Evolutionary conservation across 1,284 basidiomycete species (phyloP).

Genomic region (Mycena citricolor): DNA sequence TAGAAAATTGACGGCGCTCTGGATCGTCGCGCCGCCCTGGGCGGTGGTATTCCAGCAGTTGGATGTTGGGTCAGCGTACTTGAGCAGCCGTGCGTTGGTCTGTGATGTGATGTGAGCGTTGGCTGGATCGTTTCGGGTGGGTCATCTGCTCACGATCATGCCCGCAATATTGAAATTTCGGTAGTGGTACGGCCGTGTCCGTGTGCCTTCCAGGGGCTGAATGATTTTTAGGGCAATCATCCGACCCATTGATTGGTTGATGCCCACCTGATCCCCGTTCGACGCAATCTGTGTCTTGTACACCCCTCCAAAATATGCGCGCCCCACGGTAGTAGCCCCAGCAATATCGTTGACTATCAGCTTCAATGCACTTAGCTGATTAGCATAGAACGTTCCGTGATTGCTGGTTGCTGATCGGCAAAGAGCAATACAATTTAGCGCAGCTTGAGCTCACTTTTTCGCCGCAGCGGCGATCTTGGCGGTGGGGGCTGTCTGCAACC

Average conservation of each 20-base stretch:
- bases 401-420: conserved; percentile 43
- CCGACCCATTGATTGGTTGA: not conserved
- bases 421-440: not conserved
- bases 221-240: conserved; percentile 1
- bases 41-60: conserved; percentile 50
- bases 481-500: conserved; percentile 54
- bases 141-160: conserved; percentile 51
- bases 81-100: conserved; percentile 57
- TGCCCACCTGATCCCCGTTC: conserved; percentile 49
- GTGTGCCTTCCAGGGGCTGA: conserved; percentile 53
- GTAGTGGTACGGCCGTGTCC: conserved; percentile 66
- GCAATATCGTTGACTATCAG: conserved; percentile 43
- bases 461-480: conserved; percentile 48
- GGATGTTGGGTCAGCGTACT: conserved; percentile 41
- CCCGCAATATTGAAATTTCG: conserved; percentile 65
- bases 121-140: conserved; percentile 19
- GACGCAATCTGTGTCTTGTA: conserved; percentile 48
- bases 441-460: conserved; percentile 44
- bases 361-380: conserved; percentile 49
- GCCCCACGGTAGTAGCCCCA: conserved; percentile 41
- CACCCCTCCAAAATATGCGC: conserved; percentile 43
- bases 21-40: conserved; percentile 50
- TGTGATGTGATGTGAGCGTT: conserved; percentile 26
- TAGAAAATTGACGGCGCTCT: conserved; percentile 55
- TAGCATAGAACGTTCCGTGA: conserved; percentile 57